These are phyloP conservation scores for Juglanconis juglandina DNA, from an alignment of 2,329 filamentous ascomycete species.

Conservation along the genomic window DNA sequence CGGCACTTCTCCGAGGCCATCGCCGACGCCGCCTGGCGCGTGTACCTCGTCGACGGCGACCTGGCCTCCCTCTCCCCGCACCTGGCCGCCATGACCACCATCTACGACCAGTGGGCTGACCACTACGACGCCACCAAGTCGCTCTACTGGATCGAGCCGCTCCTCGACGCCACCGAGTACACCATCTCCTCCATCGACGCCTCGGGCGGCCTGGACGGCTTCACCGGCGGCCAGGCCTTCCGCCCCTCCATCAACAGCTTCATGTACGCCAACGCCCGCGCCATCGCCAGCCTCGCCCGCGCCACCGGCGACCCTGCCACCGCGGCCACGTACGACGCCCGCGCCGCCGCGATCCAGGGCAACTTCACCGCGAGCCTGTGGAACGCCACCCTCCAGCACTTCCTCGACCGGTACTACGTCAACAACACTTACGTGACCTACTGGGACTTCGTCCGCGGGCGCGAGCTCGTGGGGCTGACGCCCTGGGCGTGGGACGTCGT, in stretches of 20 bases:
- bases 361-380: conserved; percentile 37
- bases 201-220: conserved; percentile 36
- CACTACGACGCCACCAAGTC: conserved; percentile 35
- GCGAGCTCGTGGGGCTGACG: conserved; percentile 40
- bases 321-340: conserved; percentile 24
- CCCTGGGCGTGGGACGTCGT: conserved; percentile 41
- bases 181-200: conserved; percentile 42
- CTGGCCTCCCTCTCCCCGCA: conserved; percentile 28
- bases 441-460: conserved; percentile 38
- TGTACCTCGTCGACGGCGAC: conserved; percentile 40
- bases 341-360: conserved; percentile 32
- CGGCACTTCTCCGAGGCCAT: conserved; percentile 42
- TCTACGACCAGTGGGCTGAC: conserved; percentile 36
- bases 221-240: conserved; percentile 37
- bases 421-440: conserved; percentile 36
- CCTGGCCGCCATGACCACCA: conserved; percentile 32
- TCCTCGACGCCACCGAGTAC: conserved; percentile 42
- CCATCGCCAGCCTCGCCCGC: conserved; percentile 36
- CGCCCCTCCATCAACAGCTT: conserved; percentile 42
- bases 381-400: conserved; percentile 41
- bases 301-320: conserved; percentile 25
- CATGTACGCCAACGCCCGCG: conserved; percentile 39
- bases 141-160: conserved; percentile 39
- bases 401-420: conserved; percentile 39
- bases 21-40: conserved; percentile 36